Evolutionary conservation across 768 basidiomycete genomes (phyloP).

Genomic region (Chiua virens): DNA sequence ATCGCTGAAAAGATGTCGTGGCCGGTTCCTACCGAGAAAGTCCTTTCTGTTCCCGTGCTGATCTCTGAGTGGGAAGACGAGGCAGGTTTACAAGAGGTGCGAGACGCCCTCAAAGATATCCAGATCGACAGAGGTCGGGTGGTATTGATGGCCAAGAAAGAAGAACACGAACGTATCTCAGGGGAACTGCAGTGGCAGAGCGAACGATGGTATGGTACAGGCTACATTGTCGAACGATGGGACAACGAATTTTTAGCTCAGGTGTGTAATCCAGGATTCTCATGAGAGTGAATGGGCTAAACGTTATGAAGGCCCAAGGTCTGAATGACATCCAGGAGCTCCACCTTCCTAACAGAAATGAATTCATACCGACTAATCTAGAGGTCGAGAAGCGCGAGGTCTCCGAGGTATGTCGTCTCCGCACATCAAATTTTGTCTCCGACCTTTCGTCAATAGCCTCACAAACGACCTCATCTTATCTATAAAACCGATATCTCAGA

Average conservation of each 20-base stretch:
- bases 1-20: constrained; percentile 73
- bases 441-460: constrained; percentile 50
- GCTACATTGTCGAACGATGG: constrained; percentile 74
- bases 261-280: constrained; percentile 32
- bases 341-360: constrained; percentile 79
- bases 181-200: constrained; percentile 60
- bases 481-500: constrained; percentile 67
- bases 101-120: constrained; percentile 60
- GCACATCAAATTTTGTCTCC: not conserved
- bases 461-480: constrained; percentile 73
- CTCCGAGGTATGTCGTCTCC: constrained; percentile 46
- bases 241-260: constrained; percentile 59
- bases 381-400: constrained; percentile 78
- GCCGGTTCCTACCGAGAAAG: constrained; percentile 77
- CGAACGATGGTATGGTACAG: constrained; percentile 93
- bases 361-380: constrained; percentile 87
- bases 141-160: constrained; percentile 76
- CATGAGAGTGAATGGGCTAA: not conserved
- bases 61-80: constrained; percentile 71
- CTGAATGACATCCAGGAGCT: constrained; percentile 68
- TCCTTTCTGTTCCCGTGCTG: constrained; percentile 70
- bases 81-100: constrained; percentile 50
- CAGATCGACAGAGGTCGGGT: constrained; percentile 60
- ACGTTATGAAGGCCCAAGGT: constrained; percentile 51
- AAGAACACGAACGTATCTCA: constrained; percentile 54